Base-by-base conservation (phyloP, 192 early-diverging fungal species). In the Umbelopsis ramanniana region DNA sequence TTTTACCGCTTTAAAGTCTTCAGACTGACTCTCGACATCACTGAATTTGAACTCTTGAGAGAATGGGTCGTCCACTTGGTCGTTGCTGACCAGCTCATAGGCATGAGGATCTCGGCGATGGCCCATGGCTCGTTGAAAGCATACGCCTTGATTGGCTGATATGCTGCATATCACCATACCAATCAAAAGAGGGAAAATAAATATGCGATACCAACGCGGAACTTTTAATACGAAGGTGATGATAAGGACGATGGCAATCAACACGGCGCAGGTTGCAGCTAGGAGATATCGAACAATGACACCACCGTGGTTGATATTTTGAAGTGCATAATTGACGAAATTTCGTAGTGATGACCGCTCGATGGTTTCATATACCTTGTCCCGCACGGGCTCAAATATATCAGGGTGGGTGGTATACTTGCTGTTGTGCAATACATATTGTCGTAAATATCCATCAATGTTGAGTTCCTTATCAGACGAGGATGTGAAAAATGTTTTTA, bases 401-500 rank as follows among this genome's bases (percentile, higher is more conserved):
- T 72, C 54, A 1, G 71, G 71, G 60, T 72, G 53, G 14, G 71
- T 72, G 6, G 71, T 72, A 14, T 43, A 57, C 17, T 22, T 46
- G 33, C 29, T 46, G 21, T 60, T 54, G 3, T 43, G 23, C 19
- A 40, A 55, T 10, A 72, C 71, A 46, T 72, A 60, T 35, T 72
- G 52, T 21, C 37, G 15, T 3, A 57, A 12, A 17, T 72, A 46
- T 2, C 54, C 50, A 11, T 35, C 52, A 0, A 72, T n/a, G 43
- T 72, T 72, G 5, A 72, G 37, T 55, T 72, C 71, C 43, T 72
- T 53, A 23, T 54, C 53, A 7, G 71, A 72, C 19, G 45, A 14
- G 9, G 23, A 22, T 7, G 38, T 14, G 54, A 72, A 72, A 24
- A 72, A 72, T 0, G 71, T 72, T 19, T 53, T 46, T 10, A 72